phyloP scores from a whole-genome alignment of 345 rosid genomes.

The Odontarrhena argentea region DNA sequence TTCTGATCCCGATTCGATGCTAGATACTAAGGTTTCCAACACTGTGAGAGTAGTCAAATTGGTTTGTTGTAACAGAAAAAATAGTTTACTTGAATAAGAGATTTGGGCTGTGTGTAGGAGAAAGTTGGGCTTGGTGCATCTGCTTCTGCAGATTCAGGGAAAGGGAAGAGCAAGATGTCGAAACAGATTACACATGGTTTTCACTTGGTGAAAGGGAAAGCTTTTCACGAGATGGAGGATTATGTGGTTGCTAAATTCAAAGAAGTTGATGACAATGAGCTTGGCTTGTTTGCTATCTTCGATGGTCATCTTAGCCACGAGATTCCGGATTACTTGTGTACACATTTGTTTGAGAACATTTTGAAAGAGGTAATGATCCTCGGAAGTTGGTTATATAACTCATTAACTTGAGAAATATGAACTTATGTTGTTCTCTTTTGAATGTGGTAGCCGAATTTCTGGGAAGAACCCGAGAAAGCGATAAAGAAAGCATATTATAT shows the following conservation, averaged over 20 bases:
- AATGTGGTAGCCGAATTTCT: conserved; percentile 63
- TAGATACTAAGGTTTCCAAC: neutral
- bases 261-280: conserved; percentile 72
- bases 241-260: conserved; percentile 74
- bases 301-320: conserved; percentile 87
- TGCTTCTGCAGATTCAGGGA: conserved; percentile 64
- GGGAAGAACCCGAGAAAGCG: conserved; percentile 73
- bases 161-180: conserved; percentile 87
- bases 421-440: neutral
- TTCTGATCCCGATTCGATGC: neutral
- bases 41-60: neutral
- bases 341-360: conserved; percentile 81
- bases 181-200: conserved; percentile 79
- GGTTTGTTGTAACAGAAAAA: neutral
- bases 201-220: conserved; percentile 79
- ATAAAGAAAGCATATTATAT: conserved; percentile 67
- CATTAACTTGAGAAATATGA: neutral
- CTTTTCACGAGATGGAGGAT: conserved; percentile 84
- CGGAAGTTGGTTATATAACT: neutral
- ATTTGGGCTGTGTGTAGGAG: conserved; percentile 46
- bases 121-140: conserved; percentile 73
- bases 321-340: conserved; percentile 70
- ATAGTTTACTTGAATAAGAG: neutral
- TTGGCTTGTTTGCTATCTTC: conserved; percentile 89
- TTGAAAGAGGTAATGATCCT: conserved; percentile 61